Conservation (phyloP, 2,329 filamentous ascomycete species). For the Didymellaceae sp. region DNA sequence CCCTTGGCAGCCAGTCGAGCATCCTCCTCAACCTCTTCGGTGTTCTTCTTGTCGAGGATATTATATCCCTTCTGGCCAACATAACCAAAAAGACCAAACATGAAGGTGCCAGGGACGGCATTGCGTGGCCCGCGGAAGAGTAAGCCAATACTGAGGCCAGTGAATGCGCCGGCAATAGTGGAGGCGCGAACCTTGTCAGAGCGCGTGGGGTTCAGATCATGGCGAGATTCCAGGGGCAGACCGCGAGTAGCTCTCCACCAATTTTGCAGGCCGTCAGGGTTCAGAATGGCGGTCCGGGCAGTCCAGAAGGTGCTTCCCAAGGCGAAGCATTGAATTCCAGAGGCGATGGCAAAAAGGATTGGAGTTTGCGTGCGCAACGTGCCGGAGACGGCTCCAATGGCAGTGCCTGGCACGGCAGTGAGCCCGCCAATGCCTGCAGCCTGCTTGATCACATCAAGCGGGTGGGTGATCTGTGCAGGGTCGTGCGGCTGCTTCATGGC, state of each 20-base stretch:
- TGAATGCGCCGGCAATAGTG: conserved; percentile 72
- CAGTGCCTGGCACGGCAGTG: conserved; percentile 70
- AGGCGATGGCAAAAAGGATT: conserved; percentile 72
- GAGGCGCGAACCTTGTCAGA: conserved; percentile 71
- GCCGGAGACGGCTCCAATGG: conserved; percentile 54
- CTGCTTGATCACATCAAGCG: conserved; percentile 34
- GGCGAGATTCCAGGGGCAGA: conserved; percentile 25
- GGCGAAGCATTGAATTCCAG: conserved; percentile 81
- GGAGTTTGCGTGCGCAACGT: conserved; percentile 69
- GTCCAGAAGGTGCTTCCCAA: conserved; percentile 80
- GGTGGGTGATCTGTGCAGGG: conserved; percentile 34
- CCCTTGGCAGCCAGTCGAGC: conserved; percentile 26
- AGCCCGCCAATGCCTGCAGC: conserved; percentile 37
- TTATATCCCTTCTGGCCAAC: conserved; percentile 65
- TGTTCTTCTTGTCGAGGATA: conserved; percentile 56
- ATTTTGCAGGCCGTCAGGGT: conserved; percentile 38
- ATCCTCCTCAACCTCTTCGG: conserved; percentile 44
- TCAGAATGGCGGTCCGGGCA: conserved; percentile 54
- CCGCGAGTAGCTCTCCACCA: conserved; percentile 41
- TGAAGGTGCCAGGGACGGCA: conserved; percentile 62
- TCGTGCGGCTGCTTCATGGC: conserved; percentile 33
- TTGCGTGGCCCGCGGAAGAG: conserved; percentile 55
- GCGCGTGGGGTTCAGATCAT: conserved; percentile 57
- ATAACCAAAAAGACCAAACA: conserved; percentile 65
- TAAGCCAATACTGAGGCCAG: conserved; percentile 61